Evolutionary conservation across 2,329 filamentous ascomycete species (phyloP).

Genomic region (Pseudogymnoascus sp.): DNA sequence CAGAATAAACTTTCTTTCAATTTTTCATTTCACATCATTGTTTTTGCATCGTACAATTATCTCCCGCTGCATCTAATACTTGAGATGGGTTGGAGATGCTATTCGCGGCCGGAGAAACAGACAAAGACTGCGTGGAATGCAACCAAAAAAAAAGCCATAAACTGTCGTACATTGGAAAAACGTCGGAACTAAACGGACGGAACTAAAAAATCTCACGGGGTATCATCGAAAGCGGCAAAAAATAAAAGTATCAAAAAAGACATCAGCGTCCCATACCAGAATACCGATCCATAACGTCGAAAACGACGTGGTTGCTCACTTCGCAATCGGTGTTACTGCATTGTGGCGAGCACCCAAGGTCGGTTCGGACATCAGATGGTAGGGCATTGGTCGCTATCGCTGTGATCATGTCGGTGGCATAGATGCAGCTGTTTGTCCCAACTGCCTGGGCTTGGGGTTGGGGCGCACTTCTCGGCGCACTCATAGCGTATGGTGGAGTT

Average conservation of each 20-base stretch:
- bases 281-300: constrained; percentile 39
- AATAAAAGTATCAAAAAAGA: not conserved
- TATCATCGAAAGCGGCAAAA: constrained; percentile 2
- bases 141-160: not conserved
- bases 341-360: constrained; percentile 32
- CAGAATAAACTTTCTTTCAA: not conserved
- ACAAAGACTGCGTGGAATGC: constrained; percentile 7
- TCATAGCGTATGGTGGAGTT: not conserved
- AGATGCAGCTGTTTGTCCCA: constrained; percentile 27
- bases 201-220: constrained; percentile 3
- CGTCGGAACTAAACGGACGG: not conserved
- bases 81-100: not conserved
- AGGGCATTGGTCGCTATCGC: constrained; percentile 34
- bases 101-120: not conserved
- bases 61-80: not conserved
- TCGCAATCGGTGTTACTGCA: constrained; percentile 31
- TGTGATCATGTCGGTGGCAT: constrained; percentile 39
- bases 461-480: not conserved
- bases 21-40: not conserved
- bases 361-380: constrained; percentile 30
- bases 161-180: not conserved
- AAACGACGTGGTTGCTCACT: constrained; percentile 36
- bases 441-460: not conserved
- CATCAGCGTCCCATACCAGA: constrained; percentile 17
- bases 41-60: not conserved